Percentiles rank a stretch among this genome's conserved stretches.
Evolutionary conservation across 2,329 filamentous ascomycete species (phyloP).

Genomic region (Paecilomyces variotii): DNA sequence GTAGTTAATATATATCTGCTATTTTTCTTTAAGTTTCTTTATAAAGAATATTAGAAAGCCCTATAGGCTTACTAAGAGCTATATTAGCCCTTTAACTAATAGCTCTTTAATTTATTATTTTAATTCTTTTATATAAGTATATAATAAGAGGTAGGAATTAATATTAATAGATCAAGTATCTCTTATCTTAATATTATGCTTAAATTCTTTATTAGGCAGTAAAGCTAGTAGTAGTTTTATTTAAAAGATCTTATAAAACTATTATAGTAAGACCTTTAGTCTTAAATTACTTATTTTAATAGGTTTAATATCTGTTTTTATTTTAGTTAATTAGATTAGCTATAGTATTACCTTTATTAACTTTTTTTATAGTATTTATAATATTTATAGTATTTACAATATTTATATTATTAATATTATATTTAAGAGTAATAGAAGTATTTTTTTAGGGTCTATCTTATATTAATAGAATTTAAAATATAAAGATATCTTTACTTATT

Average conservation of each 20-base stretch:
- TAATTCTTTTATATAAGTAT: too few species aligned
- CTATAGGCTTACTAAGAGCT: not conserved
- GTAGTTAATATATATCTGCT: not conserved
- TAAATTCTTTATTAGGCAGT: not conserved
- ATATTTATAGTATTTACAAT: too few species aligned
- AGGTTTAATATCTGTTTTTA: not conserved
- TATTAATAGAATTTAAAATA: not conserved
- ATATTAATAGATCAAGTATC: too few species aligned
- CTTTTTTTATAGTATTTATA: too few species aligned
- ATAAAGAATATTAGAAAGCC: not conserved
- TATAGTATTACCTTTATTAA: not conserved
- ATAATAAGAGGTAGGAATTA: too few species aligned
- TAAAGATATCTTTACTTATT: not conserved
- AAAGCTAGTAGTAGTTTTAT: too few species aligned
- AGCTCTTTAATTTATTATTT: not conserved
- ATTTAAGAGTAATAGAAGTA: not conserved
- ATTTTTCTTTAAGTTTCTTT: not conserved
- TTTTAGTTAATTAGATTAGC: not conserved
- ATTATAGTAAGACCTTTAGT: not conserved
- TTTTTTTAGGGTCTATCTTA: not conserved
- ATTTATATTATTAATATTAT: not conserved
- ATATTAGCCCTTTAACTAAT: not conserved
- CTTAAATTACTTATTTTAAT: not conserved
- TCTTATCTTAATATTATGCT: too few species aligned
- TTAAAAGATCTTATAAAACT: too few species aligned